Conservation (phyloP, 768 basidiomycete species). For the Boletus rex-veris region DNA sequence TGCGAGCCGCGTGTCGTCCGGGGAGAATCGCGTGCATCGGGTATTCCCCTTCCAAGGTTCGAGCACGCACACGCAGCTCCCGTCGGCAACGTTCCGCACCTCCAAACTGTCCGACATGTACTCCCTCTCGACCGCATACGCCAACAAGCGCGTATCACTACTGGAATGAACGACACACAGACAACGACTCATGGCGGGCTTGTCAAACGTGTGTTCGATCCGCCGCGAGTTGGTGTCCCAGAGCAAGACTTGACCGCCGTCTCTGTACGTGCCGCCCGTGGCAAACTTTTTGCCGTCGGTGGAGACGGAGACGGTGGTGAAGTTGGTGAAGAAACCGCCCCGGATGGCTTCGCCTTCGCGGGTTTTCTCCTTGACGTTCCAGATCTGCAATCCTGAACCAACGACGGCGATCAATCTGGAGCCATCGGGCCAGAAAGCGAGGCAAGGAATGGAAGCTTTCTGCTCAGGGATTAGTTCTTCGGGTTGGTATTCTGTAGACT, state of each 20-base stretch:
- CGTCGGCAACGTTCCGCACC: slow-evolving; percentile 13
- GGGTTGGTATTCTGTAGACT: slow-evolving; percentile 4
- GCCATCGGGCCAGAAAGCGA: slow-evolving; percentile 26
- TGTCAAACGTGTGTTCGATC: slow-evolving; percentile 25
- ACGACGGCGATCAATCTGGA: slow-evolving; percentile 24
- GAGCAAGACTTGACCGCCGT: slow-evolving; percentile 22
- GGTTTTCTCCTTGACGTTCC: slow-evolving; percentile 21
- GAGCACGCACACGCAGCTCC: slow-evolving; percentile 14
- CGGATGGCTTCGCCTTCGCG: slow-evolving; percentile 23
- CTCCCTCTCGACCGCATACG: slow-evolving; percentile 22
- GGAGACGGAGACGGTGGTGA: slow-evolving; percentile 21
- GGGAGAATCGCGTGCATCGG: slow-evolving; percentile 25
- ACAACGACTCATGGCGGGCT: slow-evolving; percentile 20
- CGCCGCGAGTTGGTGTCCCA: slow-evolving; percentile 21
- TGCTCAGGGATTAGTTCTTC: slow-evolving; percentile 19
- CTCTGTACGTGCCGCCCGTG: slow-evolving; percentile 23
- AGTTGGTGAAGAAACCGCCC: slow-evolving; percentile 25
- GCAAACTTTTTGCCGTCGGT: slow-evolving; percentile 24
- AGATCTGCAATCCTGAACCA: slow-evolving; percentile 24
- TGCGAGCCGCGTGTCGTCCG: slow-evolving; percentile 21
- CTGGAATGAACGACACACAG: slow-evolving; percentile 24
- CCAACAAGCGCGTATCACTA: slow-evolving; percentile 16
- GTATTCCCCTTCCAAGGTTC: slow-evolving; percentile 23
- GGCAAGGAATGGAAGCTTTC: slow-evolving; percentile 13
- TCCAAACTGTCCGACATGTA: slow-evolving; percentile 25